Percentiles rank a stretch among this genome's conserved stretches.
phyloP scores from a whole-genome alignment of 345 rosid genomes.

The Syzygium aqueum region DNA sequence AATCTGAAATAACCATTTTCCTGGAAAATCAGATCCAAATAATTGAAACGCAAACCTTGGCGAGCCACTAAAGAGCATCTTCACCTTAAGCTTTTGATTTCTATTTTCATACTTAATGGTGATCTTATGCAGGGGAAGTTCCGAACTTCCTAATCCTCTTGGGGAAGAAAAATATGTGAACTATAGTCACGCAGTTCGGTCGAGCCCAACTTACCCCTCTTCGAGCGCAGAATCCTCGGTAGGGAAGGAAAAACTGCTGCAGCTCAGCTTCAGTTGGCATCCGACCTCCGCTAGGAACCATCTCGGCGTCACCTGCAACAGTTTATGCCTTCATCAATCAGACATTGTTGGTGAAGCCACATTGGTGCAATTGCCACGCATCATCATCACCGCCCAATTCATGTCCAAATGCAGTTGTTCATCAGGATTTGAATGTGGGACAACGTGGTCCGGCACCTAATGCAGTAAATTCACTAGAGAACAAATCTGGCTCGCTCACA shows the following conservation, averaged over 20 bases:
- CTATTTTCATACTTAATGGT: not conserved
- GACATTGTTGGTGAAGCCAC: not conserved
- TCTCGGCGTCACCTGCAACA: conserved; percentile 14
- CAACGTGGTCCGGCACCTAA: not conserved
- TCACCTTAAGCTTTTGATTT: not conserved
- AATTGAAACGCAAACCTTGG: not conserved
- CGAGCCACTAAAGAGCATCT: not conserved
- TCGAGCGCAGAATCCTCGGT: conserved; percentile 55
- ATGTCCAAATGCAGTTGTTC: not conserved
- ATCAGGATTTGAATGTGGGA: not conserved
- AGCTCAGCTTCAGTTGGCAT: conserved; percentile 40
- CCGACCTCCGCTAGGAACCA: conserved; percentile 27
- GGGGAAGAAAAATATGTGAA: not conserved
- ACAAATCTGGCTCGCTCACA: not conserved
- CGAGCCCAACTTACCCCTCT: conserved; percentile 47
- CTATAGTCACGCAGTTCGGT: not conserved
- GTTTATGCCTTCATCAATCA: not conserved
- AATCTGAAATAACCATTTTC: conserved; percentile 24
- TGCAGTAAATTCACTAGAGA: not conserved
- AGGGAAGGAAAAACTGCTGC: conserved; percentile 53
- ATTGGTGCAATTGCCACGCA: not conserved
- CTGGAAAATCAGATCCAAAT: not conserved
- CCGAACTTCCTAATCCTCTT: not conserved
- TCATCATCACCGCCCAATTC: not conserved
- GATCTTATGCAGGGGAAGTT: not conserved